Evolutionary conservation across 768 basidiomycete species (phyloP).

Genomic region (Leucocoprinus birnbaumii): DNA sequence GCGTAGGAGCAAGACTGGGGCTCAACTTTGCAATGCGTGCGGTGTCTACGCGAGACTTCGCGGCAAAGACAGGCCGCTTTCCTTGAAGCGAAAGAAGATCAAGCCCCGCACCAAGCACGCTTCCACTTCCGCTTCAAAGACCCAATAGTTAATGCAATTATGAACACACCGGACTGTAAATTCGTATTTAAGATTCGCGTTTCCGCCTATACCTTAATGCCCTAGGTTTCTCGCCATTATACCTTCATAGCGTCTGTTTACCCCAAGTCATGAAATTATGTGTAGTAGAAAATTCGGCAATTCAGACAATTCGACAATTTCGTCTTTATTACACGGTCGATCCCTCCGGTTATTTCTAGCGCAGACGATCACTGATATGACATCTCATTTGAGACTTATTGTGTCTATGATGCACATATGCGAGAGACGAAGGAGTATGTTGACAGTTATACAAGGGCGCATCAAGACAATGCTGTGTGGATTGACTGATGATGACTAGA

Average conservation of each 20-base stretch:
- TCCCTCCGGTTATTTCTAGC: conserved; percentile 3
- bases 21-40: conserved; percentile 49
- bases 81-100: conserved; percentile 43
- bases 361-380: conserved; percentile 6
- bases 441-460: conserved; percentile 4
- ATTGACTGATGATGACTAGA: conserved; percentile 10
- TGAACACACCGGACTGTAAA: not conserved
- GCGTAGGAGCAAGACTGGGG: conserved; percentile 47
- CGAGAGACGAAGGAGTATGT: not conserved
- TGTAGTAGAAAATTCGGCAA: conserved; percentile 1
- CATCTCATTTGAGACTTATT: not conserved
- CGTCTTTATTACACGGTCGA: not conserved
- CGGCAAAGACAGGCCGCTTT: conserved; percentile 43
- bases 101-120: conserved; percentile 46
- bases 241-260: not conserved
- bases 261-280: not conserved
- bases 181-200: conserved; percentile 2
- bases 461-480: conserved; percentile 6
- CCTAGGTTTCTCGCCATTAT: not conserved
- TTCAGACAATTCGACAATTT: not conserved
- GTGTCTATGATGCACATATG: not conserved
- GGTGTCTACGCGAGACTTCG: conserved; percentile 46
- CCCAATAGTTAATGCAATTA: not conserved
- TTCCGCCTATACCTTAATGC: conserved; percentile 9
- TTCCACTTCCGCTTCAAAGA: not conserved